These are phyloP conservation scores for Eleusine indica DNA, from an alignment of 176 grass and related monocot species.

Conservation along the genomic window DNA sequence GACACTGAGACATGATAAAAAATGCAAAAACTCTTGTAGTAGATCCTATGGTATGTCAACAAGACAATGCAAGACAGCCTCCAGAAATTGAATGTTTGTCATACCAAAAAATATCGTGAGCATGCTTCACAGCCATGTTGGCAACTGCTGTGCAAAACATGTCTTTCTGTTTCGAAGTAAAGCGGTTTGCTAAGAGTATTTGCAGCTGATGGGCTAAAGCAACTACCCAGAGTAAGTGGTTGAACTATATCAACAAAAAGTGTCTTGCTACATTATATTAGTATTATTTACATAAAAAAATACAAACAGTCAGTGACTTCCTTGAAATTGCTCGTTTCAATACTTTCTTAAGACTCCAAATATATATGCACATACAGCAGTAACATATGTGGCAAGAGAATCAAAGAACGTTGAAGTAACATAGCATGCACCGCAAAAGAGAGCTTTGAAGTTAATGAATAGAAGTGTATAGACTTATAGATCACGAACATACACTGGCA, in stretches of 20 bases:
- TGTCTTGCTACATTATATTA: not conserved
- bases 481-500: slow-evolving; percentile 73
- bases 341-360: not conserved
- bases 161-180: not conserved
- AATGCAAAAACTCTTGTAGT: too few species aligned
- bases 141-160: too few species aligned
- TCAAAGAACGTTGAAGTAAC: slow-evolving; percentile 19
- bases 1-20: not conserved
- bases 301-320: not conserved
- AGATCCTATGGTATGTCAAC: too few species aligned
- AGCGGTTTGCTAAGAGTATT: not conserved
- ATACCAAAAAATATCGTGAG: too few species aligned
- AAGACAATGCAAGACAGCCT: too few species aligned
- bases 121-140: not conserved
- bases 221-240: not conserved
- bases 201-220: slow-evolving; percentile 6
- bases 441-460: slow-evolving; percentile 14
- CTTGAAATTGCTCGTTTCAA: not conserved
- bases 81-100: too few species aligned
- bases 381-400: not conserved
- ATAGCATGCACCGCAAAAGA: not conserved
- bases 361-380: not conserved
- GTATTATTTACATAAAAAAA: not conserved
- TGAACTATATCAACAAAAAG: slow-evolving; percentile 1
- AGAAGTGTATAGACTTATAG: not conserved